Evolutionary conservation across 768 basidiomycete genomes (phyloP).

Genomic region (Calocybe gangraenosa): DNA sequence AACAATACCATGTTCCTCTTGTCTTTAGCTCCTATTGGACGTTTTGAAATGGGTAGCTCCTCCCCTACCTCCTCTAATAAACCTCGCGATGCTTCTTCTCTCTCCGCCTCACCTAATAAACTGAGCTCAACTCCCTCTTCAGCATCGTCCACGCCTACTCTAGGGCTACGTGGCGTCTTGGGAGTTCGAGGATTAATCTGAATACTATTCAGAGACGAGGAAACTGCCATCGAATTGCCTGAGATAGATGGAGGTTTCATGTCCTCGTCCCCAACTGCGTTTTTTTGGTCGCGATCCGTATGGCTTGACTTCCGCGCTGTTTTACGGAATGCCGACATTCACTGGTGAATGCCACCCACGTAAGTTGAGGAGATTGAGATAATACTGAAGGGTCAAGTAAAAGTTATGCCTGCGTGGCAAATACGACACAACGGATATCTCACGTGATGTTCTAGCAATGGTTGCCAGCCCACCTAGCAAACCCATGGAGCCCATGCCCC

Average conservation of each 20-base stretch:
- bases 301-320: conserved; percentile 13
- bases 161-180: conserved; percentile 37
- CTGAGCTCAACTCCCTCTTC: conserved; percentile 61
- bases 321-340: conserved; percentile 25
- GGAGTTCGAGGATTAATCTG: conserved; percentile 54
- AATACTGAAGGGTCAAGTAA: neutral
- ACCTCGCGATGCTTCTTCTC: conserved; percentile 39
- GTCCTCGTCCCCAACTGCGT: conserved; percentile 24
- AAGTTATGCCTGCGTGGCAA: neutral
- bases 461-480: too few species aligned
- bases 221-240: conserved; percentile 43
- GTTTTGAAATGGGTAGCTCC: conserved; percentile 29
- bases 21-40: conserved; percentile 65
- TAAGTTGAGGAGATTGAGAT: neutral
- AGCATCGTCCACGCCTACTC: conserved; percentile 28
- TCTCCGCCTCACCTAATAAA: conserved; percentile 55
- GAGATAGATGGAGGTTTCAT: conserved; percentile 34
- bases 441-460: neutral
- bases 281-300: conserved; percentile 13
- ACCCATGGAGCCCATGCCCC: too few species aligned
- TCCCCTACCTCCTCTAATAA: conserved; percentile 39
- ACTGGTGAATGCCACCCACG: conserved; percentile 12
- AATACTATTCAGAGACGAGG: conserved; percentile 57
- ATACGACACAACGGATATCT: neutral
- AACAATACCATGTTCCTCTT: conserved; percentile 81